Conservation (phyloP, 192 early-diverging fungal genomes). For the Rhizophagus clarus region DNA sequence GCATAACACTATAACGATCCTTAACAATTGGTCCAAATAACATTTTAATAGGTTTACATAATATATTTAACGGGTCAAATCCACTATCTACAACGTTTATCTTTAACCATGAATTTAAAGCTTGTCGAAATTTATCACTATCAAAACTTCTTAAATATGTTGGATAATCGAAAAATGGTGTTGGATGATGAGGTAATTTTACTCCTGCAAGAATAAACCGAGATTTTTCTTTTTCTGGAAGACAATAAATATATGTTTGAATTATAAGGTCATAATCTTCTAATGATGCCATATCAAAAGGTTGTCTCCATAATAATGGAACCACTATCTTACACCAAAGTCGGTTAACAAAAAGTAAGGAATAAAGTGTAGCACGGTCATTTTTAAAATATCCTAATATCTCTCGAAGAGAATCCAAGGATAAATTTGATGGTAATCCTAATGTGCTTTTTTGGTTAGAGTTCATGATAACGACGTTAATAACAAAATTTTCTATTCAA, state of each 20-base stretch:
- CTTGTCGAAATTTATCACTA: background rate
- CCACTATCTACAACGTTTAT: background rate
- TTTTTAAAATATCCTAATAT: slow-evolving; percentile 15
- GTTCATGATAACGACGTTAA: background rate
- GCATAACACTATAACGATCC: background rate
- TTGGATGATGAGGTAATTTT: background rate
- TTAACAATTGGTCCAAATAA: slow-evolving; percentile 10
- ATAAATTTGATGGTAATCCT: background rate
- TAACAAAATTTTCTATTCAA: no score
- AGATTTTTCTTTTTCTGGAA: background rate
- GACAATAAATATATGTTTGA: background rate
- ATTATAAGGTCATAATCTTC: slow-evolving; percentile 2
- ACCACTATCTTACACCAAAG: background rate
- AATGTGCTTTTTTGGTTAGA: background rate
- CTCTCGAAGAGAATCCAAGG: background rate
- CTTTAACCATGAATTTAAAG: slow-evolving; percentile 9
- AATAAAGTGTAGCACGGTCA: background rate
- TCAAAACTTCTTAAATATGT: slow-evolving; percentile 12
- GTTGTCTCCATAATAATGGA: slow-evolving; percentile 5
- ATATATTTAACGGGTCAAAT: background rate
- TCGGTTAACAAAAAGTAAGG: background rate
- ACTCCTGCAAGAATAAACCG: background rate
- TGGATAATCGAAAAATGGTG: slow-evolving; percentile 16
- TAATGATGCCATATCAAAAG: background rate
- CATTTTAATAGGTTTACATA: slow-evolving; percentile 4